Conservation (phyloP, 352 stramenopile genomes). For the Phytopythium mirpurense region DNA sequence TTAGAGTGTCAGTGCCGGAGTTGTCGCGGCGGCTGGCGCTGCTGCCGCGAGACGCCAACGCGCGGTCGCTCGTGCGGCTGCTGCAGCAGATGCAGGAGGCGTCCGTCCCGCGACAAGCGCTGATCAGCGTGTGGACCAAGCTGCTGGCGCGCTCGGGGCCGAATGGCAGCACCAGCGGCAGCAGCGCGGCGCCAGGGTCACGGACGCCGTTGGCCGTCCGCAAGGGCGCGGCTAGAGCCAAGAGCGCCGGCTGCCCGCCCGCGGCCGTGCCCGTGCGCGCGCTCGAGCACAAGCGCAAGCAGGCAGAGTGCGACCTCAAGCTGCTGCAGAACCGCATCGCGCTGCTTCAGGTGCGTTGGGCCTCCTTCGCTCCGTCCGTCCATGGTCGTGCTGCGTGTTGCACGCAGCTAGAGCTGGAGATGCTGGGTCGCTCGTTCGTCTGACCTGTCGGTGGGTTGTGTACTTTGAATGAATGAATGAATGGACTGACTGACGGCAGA, state of each 20-base stretch:
- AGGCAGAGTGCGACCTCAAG: conserved; percentile 68
- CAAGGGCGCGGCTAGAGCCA: conserved; percentile 22
- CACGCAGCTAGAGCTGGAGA: too few species aligned
- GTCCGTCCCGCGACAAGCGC: conserved; percentile 41
- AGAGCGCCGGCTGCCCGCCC: conserved; percentile 30
- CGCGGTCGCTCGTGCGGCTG: conserved; percentile 34
- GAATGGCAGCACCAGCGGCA: background rate
- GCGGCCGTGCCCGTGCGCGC: conserved; percentile 46
- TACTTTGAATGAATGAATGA: too few species aligned
- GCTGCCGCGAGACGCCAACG: conserved; percentile 28
- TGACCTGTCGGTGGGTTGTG: too few species aligned
- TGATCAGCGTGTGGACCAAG: conserved; percentile 50
- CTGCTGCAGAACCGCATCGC: conserved; percentile 68
- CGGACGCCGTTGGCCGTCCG: background rate
- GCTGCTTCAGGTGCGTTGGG: conserved; percentile 33
- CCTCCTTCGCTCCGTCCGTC: background rate
- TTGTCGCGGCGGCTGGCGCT: conserved; percentile 25
- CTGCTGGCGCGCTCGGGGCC: conserved; percentile 12
- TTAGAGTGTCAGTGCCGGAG: conserved; percentile 29
- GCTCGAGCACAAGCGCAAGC: conserved; percentile 65
- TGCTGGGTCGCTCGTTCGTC: too few species aligned
- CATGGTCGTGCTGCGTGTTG: too few species aligned
- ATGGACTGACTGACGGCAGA: conserved; percentile 15
- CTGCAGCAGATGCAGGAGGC: conserved; percentile 45
- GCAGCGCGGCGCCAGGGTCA: background rate